phyloP scores from a whole-genome alignment of 768 basidiomycete genomes.

The Melanogaster broomeanus region DNA sequence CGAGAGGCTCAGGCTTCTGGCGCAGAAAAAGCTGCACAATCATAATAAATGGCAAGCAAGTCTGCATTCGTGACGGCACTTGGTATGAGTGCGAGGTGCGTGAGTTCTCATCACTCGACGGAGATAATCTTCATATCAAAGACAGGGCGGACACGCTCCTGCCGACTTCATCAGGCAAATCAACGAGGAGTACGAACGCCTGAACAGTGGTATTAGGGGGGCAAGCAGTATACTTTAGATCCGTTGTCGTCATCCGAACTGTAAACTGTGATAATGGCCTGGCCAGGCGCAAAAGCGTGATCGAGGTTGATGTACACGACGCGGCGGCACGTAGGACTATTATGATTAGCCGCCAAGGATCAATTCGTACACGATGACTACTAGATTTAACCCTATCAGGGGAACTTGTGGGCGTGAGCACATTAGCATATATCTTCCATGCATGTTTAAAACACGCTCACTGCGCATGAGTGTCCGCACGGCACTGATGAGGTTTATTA shows the following conservation, averaged over 20 bases:
- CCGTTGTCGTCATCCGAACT: conserved; percentile 6
- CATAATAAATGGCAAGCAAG: conserved; percentile 63
- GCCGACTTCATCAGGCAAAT: conserved; percentile 80
- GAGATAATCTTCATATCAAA: conserved; percentile 27
- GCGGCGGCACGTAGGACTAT: conserved; percentile 12
- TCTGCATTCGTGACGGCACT: conserved; percentile 74
- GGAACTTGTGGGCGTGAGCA: conserved; percentile 64
- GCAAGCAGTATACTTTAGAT: conserved; percentile 8
- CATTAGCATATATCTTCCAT: conserved; percentile 6
- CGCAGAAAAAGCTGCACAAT: conserved; percentile 85
- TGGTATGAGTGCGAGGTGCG: conserved; percentile 83
- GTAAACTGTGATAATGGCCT: conserved; percentile 7
- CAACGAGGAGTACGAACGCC: conserved; percentile 64
- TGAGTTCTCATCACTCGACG: conserved; percentile 19
- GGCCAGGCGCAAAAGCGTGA: conserved; percentile 14
- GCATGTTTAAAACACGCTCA: conserved; percentile 48
- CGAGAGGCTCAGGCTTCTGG: conserved; percentile 8
- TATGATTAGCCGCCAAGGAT: conserved; percentile 54
- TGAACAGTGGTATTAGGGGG: conserved; percentile 48
- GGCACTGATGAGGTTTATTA: conserved; percentile 92
- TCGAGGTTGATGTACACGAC: conserved; percentile 9
- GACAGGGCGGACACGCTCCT: conserved; percentile 70
- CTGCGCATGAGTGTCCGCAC: conserved; percentile 97
- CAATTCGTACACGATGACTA: conserved; percentile 87
- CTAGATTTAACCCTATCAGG: conserved; percentile 82